Evolutionary conservation across 139 green algal species (phyloP), one percentile per base, ranked within the genome.

Genomic region (Volvox africanus): DNA sequence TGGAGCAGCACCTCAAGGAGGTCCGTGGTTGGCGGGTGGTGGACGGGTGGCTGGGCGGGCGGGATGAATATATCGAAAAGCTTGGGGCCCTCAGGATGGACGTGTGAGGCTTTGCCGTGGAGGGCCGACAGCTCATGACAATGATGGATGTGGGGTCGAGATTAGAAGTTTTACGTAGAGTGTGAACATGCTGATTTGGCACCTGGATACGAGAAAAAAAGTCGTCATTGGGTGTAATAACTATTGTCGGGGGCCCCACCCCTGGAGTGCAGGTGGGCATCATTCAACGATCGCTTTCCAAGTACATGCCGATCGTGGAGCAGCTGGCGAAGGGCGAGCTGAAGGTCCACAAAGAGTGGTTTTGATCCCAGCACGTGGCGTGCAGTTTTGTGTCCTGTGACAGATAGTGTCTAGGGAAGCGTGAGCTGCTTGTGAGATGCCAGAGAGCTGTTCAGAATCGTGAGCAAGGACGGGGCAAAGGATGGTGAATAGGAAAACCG

Each of bases 1-100:
- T 97, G 73, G 61, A 76, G 19, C 92, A 89, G 68, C 95, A 97
- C 71, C 30, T 77, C 11, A 24, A 61, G 44, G 96, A 96, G 75
- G 87, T 97, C 20, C 28, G 90, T 30, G 50, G 17, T 22, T 61
- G 2, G 76, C n/a, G n/a, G n/a, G n/a, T n/a, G n/a, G n/a, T n/a
- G n/a, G n/a, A n/a, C n/a, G 17, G 65, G 11, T 73, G 9, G 65
- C 9, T 55, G 44, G 44, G 44, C 9, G 44, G 44, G 44, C 5
- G 9, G 9, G 44, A 55, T 55, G 5, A 55, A 55, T 55, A 55
- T 55, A n/a, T n/a, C n/a, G n/a, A n/a, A n/a, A n/a, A n/a, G n/a
- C n/a, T n/a, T n/a, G n/a, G n/a, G n/a, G n/a, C 44, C 5, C 44
- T 55, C 5, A 55, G 44, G 44, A 55, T 55, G 44, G 9, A 5